A percentile compares a stretch with the other conserved stretches of the same genome.
phyloP scores from a whole-genome alignment of 192 early-diverging fungal genomes.

The Mycoemilia scoparia region DNA sequence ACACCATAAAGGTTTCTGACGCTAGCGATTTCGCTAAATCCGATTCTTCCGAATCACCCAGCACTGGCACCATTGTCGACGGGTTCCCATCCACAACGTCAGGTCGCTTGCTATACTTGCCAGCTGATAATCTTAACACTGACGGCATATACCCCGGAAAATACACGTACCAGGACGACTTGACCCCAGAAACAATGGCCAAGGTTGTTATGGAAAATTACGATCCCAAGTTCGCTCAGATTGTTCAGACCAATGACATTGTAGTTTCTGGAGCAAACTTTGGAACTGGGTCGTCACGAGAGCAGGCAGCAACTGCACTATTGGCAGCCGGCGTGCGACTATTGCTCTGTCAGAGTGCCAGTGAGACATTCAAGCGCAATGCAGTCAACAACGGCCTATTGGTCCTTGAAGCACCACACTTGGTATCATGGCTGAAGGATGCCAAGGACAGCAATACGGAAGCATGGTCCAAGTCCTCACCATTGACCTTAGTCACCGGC shows the following conservation, averaged over 20 bases:
- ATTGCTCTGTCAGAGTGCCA: slow-evolving; percentile 80
- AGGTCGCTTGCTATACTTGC: slow-evolving; percentile 79
- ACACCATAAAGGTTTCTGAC: slow-evolving; percentile 9
- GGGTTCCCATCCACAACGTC: slow-evolving; percentile 59
- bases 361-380: slow-evolving; percentile 98
- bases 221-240: slow-evolving; percentile 63
- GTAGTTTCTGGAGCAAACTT: slow-evolving; percentile 91
- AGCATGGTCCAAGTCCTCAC: background rate
- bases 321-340: slow-evolving; percentile 68
- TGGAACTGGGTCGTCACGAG: slow-evolving; percentile 91
- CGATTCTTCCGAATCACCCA: slow-evolving; percentile 3
- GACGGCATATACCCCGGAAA: slow-evolving; percentile 98
- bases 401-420: slow-evolving; percentile 67
- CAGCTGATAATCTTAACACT: slow-evolving; percentile 91
- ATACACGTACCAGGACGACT: slow-evolving; percentile 95
- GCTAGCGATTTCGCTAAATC: slow-evolving; percentile 7
- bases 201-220: slow-evolving; percentile 98
- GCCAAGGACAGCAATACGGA: slow-evolving; percentile 2
- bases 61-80: slow-evolving; percentile 23
- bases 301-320: slow-evolving; percentile 93
- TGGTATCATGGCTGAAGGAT: slow-evolving; percentile 55
- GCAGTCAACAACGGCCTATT: slow-evolving; percentile 95
- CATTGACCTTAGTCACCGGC: slow-evolving; percentile 57
- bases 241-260: slow-evolving; percentile 55
- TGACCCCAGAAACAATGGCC: slow-evolving; percentile 75